Percentiles rank a stretch among this genome's conserved stretches.
phyloP scores from a whole-genome alignment of 192 early-diverging fungal species.

The Anaeromyces robustus region DNA sequence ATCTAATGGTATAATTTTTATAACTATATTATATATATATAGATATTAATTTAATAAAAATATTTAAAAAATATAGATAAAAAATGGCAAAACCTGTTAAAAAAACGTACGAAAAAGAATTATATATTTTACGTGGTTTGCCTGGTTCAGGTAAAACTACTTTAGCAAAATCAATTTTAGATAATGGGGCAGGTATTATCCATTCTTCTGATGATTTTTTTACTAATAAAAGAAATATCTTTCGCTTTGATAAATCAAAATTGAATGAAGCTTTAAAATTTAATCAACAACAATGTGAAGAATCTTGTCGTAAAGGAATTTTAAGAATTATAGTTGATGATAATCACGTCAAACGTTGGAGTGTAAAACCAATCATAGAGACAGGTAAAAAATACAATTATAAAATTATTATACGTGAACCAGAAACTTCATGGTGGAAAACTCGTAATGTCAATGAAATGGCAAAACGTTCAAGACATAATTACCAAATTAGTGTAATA shows the following conservation, averaged over 20 bases:
- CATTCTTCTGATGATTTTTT: neutral
- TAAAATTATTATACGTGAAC: neutral
- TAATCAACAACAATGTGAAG: neutral
- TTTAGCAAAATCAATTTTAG: neutral
- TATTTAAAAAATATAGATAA: constrained; percentile 2
- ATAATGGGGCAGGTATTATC: neutral
- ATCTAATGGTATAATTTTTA: too few relatives aligned
- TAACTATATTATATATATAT: too few relatives aligned
- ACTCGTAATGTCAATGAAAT: neutral
- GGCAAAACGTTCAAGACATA: neutral
- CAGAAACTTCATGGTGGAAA: neutral
- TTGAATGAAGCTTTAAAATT: neutral
- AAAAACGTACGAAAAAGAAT: neutral
- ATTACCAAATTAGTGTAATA: neutral
- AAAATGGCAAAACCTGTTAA: neutral
- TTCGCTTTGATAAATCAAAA: neutral
- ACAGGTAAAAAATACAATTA: neutral
- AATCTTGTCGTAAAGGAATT: neutral
- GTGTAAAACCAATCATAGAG: neutral
- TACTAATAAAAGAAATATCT: neutral
- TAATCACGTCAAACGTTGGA: neutral
- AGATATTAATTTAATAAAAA: too few relatives aligned
- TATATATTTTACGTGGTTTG: neutral
- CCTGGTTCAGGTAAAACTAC: neutral
- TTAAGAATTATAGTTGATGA: neutral